Evolutionary conservation across 202 grass and related monocot genomes (phyloP), one percentile per base, ranked within the genome.

Genomic region (Zizania palustris): DNA sequence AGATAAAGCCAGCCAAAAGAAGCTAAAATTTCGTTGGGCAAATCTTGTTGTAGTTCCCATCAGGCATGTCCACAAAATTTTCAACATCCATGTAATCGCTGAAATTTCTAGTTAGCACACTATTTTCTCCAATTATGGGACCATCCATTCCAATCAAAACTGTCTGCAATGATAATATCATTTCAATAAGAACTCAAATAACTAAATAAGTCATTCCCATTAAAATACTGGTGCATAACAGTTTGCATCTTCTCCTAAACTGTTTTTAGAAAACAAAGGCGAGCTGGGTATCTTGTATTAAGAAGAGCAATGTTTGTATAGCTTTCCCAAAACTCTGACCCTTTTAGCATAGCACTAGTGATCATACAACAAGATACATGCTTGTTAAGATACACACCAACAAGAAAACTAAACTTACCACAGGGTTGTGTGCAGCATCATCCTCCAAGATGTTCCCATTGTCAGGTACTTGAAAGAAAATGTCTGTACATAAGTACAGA

Each of bases 401-500:
- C 12, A 18, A 18, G 21, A 63, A 22, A 67, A 67, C 6, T 45
- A 38, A 69, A 54, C 86, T 88, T 84, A 98, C 96, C 87, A 87
- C 96, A 58, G 85, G 87, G 71, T 88, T 92, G 74, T 92, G 80
- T 55, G 82, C 84, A 68, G 69, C 75, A 80, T 46, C 91, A 87
- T 92, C 81, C 72, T 89, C 76, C 80, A 90, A 71, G 50, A 98
- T 84, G 79, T 92, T 94, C 78, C 81, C 87, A 9, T 86, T 72
- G 43, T 98, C 85, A 68, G 90, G 90, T 83, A 98, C 88, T 82
- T 92, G 85, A 87, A 98, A 95, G 72, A 95, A 90, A 53, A 98
- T 90, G 71, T 90, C 96, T 98, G 87, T 58, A 84, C 46, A 65
- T 13, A 81, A 85, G 57, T 60, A 50, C 28, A 28, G 28, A 28